These are phyloP conservation scores for Musa schizocarpa DNA, from an alignment of 176 grass and related monocot species.

Conservation along the genomic window DNA sequence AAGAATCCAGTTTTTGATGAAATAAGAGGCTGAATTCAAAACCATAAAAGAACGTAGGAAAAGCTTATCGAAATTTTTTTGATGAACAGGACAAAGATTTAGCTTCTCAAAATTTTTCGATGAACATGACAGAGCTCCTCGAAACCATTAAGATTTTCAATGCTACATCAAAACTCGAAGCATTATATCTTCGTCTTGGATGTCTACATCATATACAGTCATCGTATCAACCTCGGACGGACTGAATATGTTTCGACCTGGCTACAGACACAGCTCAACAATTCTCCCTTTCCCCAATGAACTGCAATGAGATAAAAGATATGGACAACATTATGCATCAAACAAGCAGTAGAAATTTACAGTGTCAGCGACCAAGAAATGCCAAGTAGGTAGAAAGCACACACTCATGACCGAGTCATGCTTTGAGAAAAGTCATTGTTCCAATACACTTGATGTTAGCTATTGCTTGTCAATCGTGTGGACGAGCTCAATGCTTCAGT, in stretches of 20 bases:
- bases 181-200: not conserved
- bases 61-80: no score
- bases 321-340: not conserved
- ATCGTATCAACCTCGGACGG: not conserved
- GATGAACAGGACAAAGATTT: no score
- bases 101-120: not conserved
- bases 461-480: slow-evolving; percentile 45
- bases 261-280: not conserved
- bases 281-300: not conserved
- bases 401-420: not conserved
- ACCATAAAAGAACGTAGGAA: no score
- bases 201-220: slow-evolving; percentile 13
- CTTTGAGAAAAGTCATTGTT: not conserved
- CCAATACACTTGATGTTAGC: not conserved
- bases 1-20: no score
- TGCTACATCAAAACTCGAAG: slow-evolving; percentile 9
- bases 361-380: not conserved
- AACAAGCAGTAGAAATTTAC: not conserved
- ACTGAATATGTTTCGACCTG: slow-evolving; percentile 1
- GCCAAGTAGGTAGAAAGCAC: not conserved
- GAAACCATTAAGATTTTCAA: not conserved
- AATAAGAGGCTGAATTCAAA: no score
- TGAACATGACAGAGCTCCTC: not conserved
- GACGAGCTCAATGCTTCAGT: slow-evolving; percentile 73
- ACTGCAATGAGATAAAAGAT: slow-evolving; percentile 1